Conservation (phyloP, 805 yeast genomes). For the Debaryomyces castellii region DNA sequence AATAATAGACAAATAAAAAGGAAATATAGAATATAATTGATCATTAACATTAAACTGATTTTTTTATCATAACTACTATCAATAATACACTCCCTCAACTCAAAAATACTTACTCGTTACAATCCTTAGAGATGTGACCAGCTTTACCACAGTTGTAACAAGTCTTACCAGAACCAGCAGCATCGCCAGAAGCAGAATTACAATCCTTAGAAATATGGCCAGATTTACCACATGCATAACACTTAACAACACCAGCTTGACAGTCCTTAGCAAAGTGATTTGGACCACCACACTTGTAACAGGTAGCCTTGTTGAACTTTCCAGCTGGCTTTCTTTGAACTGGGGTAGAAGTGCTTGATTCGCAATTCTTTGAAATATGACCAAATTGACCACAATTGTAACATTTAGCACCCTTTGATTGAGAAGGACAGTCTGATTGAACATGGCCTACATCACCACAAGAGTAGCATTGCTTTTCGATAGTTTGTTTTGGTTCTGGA, state of each 20-base stretch:
- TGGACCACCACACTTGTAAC: conserved; percentile 91
- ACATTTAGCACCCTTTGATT: conserved; percentile 69
- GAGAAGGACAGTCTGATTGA: conserved; percentile 76
- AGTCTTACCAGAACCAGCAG: conserved; percentile 53
- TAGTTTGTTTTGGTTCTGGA: conserved; percentile 82
- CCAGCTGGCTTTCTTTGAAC: conserved; percentile 20
- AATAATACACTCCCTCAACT: conserved; percentile 1
- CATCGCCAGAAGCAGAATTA: conserved; percentile 52
- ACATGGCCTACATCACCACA: conserved; percentile 92
- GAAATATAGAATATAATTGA: conserved; percentile 5
- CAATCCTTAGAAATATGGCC: conserved; percentile 92
- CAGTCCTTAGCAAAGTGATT: conserved; percentile 93
- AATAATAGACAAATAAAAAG: conserved; percentile 2
- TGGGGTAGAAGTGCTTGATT: conserved; percentile 32
- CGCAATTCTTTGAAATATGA: conserved; percentile 79
- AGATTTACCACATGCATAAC: conserved; percentile 88
- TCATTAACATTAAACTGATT: neutral
- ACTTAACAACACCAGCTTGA: conserved; percentile 67
- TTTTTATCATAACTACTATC: conserved; percentile 1
- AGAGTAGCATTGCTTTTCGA: conserved; percentile 86
- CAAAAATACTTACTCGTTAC: conserved; percentile 28
- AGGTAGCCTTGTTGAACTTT: conserved; percentile 43
- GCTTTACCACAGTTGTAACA: conserved; percentile 75
- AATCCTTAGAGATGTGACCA: conserved; percentile 88
- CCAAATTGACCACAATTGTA: conserved; percentile 61